Conservation (phyloP, 2,329 filamentous ascomycete species). For the Fusarium illudens region DNA sequence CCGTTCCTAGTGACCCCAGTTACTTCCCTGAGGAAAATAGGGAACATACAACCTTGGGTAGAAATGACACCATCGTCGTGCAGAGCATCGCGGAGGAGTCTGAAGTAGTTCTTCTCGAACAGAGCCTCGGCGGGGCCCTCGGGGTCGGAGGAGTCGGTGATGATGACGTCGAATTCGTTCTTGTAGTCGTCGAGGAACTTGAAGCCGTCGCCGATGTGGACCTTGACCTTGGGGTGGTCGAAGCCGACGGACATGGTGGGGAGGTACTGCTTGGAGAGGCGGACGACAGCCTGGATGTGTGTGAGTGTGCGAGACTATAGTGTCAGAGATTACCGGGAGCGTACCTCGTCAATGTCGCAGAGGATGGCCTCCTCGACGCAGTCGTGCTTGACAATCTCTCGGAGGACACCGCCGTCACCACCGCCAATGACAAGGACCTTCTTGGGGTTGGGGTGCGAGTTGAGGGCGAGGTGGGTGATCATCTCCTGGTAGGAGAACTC, state of each 20-base stretch:
- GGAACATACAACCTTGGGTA: constrained; percentile 99
- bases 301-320: constrained; percentile 55
- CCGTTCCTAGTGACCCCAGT: constrained; percentile 49
- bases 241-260: constrained; percentile 93
- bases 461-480: constrained; percentile 98
- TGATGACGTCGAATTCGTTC: constrained; percentile 98
- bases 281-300: constrained; percentile 79
- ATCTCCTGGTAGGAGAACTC: constrained; percentile 99
- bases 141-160: constrained; percentile 97
- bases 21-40: constrained; percentile 62
- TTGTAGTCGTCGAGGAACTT: constrained; percentile 97
- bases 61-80: constrained; percentile 97
- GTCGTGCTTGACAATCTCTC: constrained; percentile 99
- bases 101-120: constrained; percentile 99
- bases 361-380: constrained; percentile 94
- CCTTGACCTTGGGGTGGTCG: constrained; percentile 91
- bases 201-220: constrained; percentile 96
- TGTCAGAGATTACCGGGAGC: constrained; percentile 36
- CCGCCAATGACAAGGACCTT: constrained; percentile 98
- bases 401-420: constrained; percentile 95
- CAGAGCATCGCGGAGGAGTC: constrained; percentile 89
- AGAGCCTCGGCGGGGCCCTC: constrained; percentile 95
- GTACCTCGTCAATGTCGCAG: constrained; percentile 96
- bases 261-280: constrained; percentile 97
- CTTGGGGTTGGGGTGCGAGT: constrained; percentile 97